A percentile compares a stretch with the other conserved stretches of the same genome.
phyloP scores from a whole-genome alignment of 2,329 filamentous ascomycete genomes.

The Fusarium coffeatum region DNA sequence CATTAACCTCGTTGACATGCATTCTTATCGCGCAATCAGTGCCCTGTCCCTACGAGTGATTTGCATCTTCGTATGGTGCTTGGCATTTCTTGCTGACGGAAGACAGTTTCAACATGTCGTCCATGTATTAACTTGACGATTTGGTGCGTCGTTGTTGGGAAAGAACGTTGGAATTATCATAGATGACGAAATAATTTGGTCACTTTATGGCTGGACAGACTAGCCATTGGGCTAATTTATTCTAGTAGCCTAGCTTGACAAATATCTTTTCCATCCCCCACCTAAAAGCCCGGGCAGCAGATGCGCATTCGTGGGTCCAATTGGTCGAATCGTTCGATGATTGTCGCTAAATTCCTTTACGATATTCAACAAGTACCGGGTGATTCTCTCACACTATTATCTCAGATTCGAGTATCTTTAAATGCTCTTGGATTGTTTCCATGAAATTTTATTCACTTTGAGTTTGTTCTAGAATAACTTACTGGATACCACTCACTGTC shows the following conservation, averaged over 20 bases:
- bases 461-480: neutral
- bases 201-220: no score
- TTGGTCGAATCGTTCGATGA: neutral
- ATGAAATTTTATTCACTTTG: neutral
- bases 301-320: fast-evolving
- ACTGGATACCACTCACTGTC: neutral
- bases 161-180: neutral
- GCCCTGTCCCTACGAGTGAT: neutral
- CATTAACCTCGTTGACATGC: neutral
- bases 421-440: neutral
- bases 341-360: neutral
- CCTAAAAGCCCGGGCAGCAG: no score
- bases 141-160: neutral
- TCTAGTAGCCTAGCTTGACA: no score
- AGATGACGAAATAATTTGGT: no score
- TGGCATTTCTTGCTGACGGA: neutral
- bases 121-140: neutral
- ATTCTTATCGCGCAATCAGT: neutral
- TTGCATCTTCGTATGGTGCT: neutral
- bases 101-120: neutral
- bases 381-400: neutral
- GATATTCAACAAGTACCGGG: neutral
- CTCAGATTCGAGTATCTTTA: neutral
- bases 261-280: no score
- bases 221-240: no score